These are phyloP conservation scores for Puccinia horiana DNA, from an alignment of 1,284 basidiomycete genomes.

Conservation along the genomic window DNA sequence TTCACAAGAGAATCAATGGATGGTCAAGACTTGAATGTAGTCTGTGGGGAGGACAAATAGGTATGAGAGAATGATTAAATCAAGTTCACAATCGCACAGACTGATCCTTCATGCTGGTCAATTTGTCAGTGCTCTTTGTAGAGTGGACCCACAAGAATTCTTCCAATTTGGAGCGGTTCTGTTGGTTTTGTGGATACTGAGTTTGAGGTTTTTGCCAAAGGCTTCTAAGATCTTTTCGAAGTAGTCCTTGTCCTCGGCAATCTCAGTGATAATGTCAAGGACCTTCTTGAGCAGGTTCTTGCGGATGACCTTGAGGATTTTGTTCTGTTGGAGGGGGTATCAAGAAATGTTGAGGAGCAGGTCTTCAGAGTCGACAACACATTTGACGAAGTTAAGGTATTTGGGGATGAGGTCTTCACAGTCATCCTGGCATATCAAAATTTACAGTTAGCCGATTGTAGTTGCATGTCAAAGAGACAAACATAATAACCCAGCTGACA, in stretches of 20 bases:
- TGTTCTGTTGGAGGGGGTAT: conserved; percentile 99
- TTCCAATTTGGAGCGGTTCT: conserved; percentile 98
- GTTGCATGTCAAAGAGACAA: not conserved
- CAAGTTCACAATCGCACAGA: conserved; percentile 34
- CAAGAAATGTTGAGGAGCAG: conserved; percentile 99
- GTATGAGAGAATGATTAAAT: not conserved
- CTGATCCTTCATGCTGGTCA: conserved; percentile 87
- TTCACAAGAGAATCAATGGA: not conserved
- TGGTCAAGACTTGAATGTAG: conserved; percentile 68
- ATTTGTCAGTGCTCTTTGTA: conserved; percentile 90
- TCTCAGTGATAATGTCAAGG: conserved; percentile 90
- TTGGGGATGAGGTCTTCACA: conserved; percentile 99
- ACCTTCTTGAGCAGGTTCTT: conserved; percentile 89
- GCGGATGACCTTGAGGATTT: conserved; percentile 99
- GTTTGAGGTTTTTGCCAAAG: conserved; percentile 91
- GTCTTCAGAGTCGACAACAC: conserved; percentile 99
- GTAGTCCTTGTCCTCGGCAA: conserved; percentile 99
- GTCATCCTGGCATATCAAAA: conserved; percentile 67
- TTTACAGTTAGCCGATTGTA: not conserved
- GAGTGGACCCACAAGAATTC: conserved; percentile 99
- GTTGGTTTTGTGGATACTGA: conserved; percentile 99
- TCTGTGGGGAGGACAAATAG: conserved; percentile 64
- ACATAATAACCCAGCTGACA: conserved; percentile 94
- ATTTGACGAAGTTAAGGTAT: conserved; percentile 99
- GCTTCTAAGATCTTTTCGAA: conserved; percentile 91